Percentiles rank a stretch among this genome's conserved stretches.
Evolutionary conservation across 2,329 filamentous ascomycete genomes (phyloP).

Genomic region (Colletotrichum spinosum): DNA sequence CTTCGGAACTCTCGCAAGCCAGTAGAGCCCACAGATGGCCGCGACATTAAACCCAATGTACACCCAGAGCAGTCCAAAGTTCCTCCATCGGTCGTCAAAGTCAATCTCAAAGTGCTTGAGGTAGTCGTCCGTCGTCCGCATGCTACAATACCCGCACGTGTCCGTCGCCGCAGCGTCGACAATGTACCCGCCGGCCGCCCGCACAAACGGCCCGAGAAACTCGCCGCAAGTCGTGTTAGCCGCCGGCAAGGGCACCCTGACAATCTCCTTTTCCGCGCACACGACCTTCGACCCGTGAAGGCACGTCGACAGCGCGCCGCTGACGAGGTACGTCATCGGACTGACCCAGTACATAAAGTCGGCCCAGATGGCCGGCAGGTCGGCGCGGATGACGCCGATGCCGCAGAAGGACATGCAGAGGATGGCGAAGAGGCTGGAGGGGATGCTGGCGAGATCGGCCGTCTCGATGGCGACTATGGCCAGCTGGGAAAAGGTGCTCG

Average conservation of each 20-base stretch:
- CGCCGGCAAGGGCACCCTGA: conserved; percentile 29
- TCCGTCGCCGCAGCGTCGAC: conserved; percentile 46
- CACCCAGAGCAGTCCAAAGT: conserved; percentile 63
- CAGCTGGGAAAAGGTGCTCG: conserved; percentile 38
- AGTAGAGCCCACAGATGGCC: conserved; percentile 61
- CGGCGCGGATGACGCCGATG: conserved; percentile 32
- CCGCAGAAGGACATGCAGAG: conserved; percentile 39
- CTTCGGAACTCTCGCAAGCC: conserved; percentile 49
- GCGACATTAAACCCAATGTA: conserved; percentile 65
- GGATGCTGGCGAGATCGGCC: conserved; percentile 34
- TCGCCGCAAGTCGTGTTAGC: conserved; percentile 34
- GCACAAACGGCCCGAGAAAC: conserved; percentile 33
- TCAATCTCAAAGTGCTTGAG: conserved; percentile 53
- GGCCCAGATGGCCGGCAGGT: conserved; percentile 37
- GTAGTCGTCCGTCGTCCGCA: conserved; percentile 52
- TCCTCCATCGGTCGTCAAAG: conserved; percentile 63
- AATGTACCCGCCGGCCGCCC: conserved; percentile 33
- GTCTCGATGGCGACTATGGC: conserved; percentile 35
- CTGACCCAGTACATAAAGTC: conserved; percentile 40
- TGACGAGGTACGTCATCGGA: conserved; percentile 45
- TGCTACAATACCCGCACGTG: conserved; percentile 57
- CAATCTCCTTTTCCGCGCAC: conserved; percentile 37
- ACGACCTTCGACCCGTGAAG: conserved; percentile 38
- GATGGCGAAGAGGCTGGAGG: conserved; percentile 32
- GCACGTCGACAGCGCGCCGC: conserved; percentile 43